Evolutionary conservation across 2,329 filamentous ascomycete species (phyloP), one percentile per base, ranked within the genome.

Genomic region (Ophidiomyces ophidiicola): DNA sequence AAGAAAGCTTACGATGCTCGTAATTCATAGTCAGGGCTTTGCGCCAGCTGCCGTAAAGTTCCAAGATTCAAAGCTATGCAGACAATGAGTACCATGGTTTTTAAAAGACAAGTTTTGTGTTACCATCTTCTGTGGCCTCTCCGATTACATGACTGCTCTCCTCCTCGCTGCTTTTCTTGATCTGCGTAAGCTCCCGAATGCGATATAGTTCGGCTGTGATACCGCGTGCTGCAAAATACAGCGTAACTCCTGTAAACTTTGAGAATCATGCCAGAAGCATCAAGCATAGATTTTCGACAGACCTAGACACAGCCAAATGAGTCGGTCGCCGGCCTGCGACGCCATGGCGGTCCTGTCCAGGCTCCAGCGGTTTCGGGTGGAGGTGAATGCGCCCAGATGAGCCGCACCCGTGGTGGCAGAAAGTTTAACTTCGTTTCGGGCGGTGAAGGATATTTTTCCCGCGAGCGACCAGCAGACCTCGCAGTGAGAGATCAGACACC

Each of bases 81-180:
- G 2, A 6, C n/a, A 32, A 26, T 59, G 35, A 60, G 47, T 44
- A 28, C 34, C 18, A 20, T 28, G 24, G n/a, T 20, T 14, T 10
- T 32, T 26, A 7, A 19, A 11, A 15, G 20, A 30, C 10, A 21
- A 28, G 8, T 23, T 21, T 8, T 35, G 36, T 26, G 14, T 20
- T 50, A 64, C 63, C 72, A 53, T 85, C 80, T 52, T 86, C 80
- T 2, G 79, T 82, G 17, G 80, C 76, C 55, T 85, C 78, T 10
- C 76, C 81, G 47, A 84, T 81, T 55, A 82, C 82, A 48, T 79
- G 74, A n/a, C n/a, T n/a, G n/a, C n/a, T n/a, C 36, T 80, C 74
- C 54, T 80, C 78, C 24, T 76, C 76, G 44, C 76, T 72, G 25
- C 66, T 54, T 24, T 74, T 71, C 44, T 74, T 75, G 52, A 90